Conservation (phyloP, 306 rosid species). For the Inga laurina region DNA sequence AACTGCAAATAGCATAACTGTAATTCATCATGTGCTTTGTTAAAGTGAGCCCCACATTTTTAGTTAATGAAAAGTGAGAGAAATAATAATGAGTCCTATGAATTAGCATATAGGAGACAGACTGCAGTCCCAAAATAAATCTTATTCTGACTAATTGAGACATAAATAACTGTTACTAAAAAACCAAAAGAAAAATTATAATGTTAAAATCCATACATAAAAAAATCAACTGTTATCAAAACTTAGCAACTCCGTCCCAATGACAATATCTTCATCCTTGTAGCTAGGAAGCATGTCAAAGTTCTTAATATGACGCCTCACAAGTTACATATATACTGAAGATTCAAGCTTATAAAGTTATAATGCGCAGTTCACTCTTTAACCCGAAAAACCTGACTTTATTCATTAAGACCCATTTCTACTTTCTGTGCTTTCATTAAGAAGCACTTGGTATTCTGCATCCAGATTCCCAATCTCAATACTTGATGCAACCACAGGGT, state of each 20-base stretch:
- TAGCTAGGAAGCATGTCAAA: neutral
- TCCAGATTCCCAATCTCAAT: slow-evolving; percentile 36
- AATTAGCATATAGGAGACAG: neutral
- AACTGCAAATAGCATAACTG: neutral
- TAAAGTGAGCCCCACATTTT: neutral
- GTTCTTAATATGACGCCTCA: neutral
- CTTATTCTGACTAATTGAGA: neutral
- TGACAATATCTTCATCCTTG: neutral
- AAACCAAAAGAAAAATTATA: neutral
- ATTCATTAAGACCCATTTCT: slow-evolving; percentile 33
- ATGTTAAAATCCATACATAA: neutral
- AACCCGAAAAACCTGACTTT: neutral
- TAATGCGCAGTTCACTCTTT: too few relatives aligned
- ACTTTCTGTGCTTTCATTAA: slow-evolving; percentile 34
- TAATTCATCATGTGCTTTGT: neutral
- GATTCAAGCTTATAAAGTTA: neutral
- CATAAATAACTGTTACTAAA: neutral
- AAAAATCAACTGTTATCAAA: neutral
- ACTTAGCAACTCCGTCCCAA: neutral
- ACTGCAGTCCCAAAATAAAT: too few relatives aligned
- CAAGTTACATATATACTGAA: neutral
- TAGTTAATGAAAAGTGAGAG: neutral
- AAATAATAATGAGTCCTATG: neutral
- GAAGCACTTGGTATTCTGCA: slow-evolving; percentile 42
- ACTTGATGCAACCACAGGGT: slow-evolving; percentile 24